A percentile compares a stretch with the other conserved stretches of the same genome.
Conservation (phyloP, 768 basidiomycete species). For the Crassisporium funariophilum region DNA sequence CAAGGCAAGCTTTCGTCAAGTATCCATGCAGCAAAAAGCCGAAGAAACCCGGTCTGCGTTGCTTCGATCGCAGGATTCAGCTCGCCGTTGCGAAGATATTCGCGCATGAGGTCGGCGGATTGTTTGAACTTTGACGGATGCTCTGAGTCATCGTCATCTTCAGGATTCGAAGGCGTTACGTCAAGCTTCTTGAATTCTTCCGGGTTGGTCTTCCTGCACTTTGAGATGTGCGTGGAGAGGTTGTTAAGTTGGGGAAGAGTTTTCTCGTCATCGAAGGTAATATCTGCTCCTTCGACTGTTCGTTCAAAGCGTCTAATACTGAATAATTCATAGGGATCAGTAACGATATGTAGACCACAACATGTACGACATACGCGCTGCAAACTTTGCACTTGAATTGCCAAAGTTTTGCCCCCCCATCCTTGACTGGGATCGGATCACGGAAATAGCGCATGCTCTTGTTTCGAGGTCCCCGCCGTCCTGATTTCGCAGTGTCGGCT, state of each 20-base stretch:
- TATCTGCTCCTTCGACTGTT: background rate
- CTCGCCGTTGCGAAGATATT: background rate
- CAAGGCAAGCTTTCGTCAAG: slow-evolving; percentile 28
- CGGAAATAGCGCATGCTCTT: slow-evolving; percentile 20
- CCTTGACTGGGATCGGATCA: slow-evolving; percentile 12
- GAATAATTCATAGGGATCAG: background rate
- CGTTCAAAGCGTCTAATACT: background rate
- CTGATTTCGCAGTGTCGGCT: background rate
- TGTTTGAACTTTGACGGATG: background rate
- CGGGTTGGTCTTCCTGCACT: background rate
- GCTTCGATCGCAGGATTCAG: slow-evolving; percentile 2
- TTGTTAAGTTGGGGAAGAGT: background rate
- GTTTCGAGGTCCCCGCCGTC: slow-evolving; percentile 21
- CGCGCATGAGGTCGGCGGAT: background rate
- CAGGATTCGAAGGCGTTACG: no score
- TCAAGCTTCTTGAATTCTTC: no score
- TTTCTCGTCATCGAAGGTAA: background rate
- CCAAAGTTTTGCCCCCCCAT: slow-evolving; percentile 14
- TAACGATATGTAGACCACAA: background rate
- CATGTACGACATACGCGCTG: slow-evolving; percentile 8
- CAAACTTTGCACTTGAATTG: slow-evolving; percentile 20
- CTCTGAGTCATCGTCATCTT: background rate
- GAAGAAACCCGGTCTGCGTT: slow-evolving; percentile 23
- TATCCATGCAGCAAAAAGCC: slow-evolving; percentile 27
- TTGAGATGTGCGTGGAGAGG: background rate